Percentiles rank a stretch among this genome's conserved stretches.
These are phyloP conservation scores for Viola odorata DNA, from an alignment of 345 rosid genomes.

Conservation along the genomic window DNA sequence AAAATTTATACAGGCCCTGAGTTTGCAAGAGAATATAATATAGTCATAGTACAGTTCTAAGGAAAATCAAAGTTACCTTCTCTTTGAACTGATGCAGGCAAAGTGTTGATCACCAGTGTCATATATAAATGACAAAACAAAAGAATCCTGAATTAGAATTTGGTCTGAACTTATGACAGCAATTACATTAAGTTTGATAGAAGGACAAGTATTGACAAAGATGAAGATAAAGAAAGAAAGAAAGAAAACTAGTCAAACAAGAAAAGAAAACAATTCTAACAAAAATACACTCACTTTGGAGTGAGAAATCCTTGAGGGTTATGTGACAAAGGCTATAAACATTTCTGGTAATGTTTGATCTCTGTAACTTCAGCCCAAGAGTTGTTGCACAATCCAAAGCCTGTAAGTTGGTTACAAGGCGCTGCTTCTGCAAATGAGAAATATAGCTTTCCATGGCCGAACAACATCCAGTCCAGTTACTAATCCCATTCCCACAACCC, in stretches of 20 bases:
- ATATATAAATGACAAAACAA: constrained; percentile 5
- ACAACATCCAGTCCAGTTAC: constrained; percentile 63
- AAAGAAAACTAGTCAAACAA: neutral
- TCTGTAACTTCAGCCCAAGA: constrained; percentile 61
- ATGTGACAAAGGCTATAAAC: constrained; percentile 74
- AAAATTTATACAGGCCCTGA: neutral
- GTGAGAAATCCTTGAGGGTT: constrained; percentile 93
- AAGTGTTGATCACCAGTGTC: constrained; percentile 13
- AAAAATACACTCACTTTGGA: constrained; percentile 65
- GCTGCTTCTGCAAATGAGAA: constrained; percentile 91
- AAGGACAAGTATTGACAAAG: constrained; percentile 2
- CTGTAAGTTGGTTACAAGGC: constrained; percentile 87
- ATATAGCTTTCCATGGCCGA: constrained; percentile 72
- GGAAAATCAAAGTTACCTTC: constrained; percentile 44
- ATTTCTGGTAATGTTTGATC: constrained; percentile 54
- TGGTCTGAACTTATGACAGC: neutral
- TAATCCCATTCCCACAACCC: constrained; percentile 52
- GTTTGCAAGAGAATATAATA: neutral
- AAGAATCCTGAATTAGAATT: constrained; percentile 21
- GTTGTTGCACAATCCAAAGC: constrained; percentile 85
- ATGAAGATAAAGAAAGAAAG: neutral
- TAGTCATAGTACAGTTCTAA: neutral
- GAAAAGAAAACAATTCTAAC: neutral
- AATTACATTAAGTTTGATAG: no score
- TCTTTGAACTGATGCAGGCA: constrained; percentile 45